Base-by-base conservation (phyloP, 1,139 yeast species). In the Diutina pseudorugosa region DNA sequence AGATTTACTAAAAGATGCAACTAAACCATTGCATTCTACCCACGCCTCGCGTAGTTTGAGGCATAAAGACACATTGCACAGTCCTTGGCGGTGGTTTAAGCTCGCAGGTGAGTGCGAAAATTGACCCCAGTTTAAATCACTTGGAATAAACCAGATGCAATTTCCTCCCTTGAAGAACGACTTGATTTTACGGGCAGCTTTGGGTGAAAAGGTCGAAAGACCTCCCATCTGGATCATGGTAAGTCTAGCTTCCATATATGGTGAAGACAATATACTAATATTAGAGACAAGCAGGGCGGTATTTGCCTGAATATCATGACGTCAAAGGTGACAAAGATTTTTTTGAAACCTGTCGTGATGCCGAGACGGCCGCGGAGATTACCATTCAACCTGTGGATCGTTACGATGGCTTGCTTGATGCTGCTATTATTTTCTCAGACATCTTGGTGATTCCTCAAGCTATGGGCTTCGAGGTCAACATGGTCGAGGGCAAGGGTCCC, bases 221-320 rank as follows among this genome's bases (percentile, higher is more conserved):
- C 97, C 98, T 1, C 98, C 98, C 25, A 82, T 93, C 56, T 93
- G 98, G 98, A 86, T 93, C 60, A 93, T 93, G 98, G 83, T 78
- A 68, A 56, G 81, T 69, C 4, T 2, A 11, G 21, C 19, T 20
- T 12, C 7, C 6, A 21, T 33, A 16, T 7, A 18, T 23, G 14
- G 8, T 14, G 25, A 27, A 11, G 30, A 7, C 25, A 11, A 47
- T 25, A 6, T 52, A 50, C 55, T 53, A 53, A 57, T 14, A 20
- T 9, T 54, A 76, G 82, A 79, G 94, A 67, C 94, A 85, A 72
- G 94, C 93, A 2, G 95, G 95, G n/a, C 73, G 95, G 54, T 88
- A 87, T 61, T 72, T 87, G 56, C 95, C 95, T 33, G 97, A 93
- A 66, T 93, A 93, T 66, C 96, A 91, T 65, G 79, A 82, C 64